Conservation (phyloP, 2,329 filamentous ascomycete genomes). For the Sarocladiaceae sp. region DNA sequence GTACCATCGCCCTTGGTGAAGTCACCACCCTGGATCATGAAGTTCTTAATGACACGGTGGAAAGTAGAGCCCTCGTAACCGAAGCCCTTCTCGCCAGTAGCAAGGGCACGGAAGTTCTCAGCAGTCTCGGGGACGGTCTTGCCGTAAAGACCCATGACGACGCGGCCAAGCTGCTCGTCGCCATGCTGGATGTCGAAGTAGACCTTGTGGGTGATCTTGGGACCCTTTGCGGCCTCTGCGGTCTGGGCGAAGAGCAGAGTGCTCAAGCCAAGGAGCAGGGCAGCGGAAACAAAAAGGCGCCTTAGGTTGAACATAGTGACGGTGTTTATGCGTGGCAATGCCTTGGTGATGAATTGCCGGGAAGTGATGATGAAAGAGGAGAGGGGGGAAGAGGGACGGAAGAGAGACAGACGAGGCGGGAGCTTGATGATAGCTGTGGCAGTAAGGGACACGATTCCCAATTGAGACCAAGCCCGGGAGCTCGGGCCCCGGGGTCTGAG, state of each 20-base stretch:
- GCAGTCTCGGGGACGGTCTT: slow-evolving; percentile 75
- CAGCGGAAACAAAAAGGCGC: slow-evolving; percentile 62
- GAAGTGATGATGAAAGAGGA: background rate
- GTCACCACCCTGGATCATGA: slow-evolving; percentile 90
- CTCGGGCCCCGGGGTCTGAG: too few relatives aligned
- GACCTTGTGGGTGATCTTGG: slow-evolving; percentile 94
- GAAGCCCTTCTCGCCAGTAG: slow-evolving; percentile 80
- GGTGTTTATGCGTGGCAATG: slow-evolving; percentile 5
- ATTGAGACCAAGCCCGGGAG: slow-evolving; percentile 6
- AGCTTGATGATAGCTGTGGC: background rate
- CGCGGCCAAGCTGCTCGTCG: slow-evolving; percentile 64
- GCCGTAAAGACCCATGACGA: slow-evolving; percentile 80
- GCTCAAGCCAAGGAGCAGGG: slow-evolving; percentile 69
- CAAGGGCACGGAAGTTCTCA: slow-evolving; percentile 72
- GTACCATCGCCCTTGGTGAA: slow-evolving; percentile 79
- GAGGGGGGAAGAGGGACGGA: background rate
- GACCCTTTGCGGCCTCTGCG: slow-evolving; percentile 72
- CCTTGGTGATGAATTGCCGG: slow-evolving; percentile 7
- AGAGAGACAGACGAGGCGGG: background rate
- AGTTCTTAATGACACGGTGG: slow-evolving; percentile 85
- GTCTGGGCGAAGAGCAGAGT: slow-evolving; percentile 71
- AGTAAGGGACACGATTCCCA: slow-evolving; percentile 6
- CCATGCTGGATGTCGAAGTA: slow-evolving; percentile 80
- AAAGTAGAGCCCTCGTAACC: slow-evolving; percentile 77
- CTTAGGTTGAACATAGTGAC: slow-evolving; percentile 68